phyloP scores from a whole-genome alignment of 2,329 filamentous ascomycete species.

The Uncinocarpus reesii region DNA sequence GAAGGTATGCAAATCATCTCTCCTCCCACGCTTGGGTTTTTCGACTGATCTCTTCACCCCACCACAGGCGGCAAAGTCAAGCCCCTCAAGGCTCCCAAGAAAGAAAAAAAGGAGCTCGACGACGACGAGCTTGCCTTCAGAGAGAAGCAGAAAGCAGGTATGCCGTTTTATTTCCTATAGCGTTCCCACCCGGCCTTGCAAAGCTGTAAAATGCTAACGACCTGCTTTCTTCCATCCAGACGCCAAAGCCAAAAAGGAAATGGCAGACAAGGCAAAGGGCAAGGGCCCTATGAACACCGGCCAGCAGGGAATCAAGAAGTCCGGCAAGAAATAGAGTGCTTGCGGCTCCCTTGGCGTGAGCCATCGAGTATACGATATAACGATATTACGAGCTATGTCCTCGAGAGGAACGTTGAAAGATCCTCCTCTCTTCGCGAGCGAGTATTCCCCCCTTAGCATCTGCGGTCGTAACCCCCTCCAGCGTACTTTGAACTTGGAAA shows the following conservation, averaged over 20 bases:
- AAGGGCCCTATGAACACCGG: slow-evolving; percentile 84
- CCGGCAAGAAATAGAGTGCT: slow-evolving; percentile 72
- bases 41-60: background rate
- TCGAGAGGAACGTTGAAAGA: background rate
- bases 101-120: slow-evolving; percentile 69
- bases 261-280: slow-evolving; percentile 70
- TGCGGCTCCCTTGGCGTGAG: background rate
- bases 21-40: background rate
- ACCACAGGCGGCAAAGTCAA: slow-evolving; percentile 65
- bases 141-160: slow-evolving; percentile 77
- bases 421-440: background rate
- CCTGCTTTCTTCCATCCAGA: slow-evolving; percentile 40
- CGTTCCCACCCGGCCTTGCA: no score
- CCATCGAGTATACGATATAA: background rate
- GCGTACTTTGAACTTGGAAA: background rate
- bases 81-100: slow-evolving; percentile 83
- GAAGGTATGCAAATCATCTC: slow-evolving; percentile 43
- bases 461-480: background rate
- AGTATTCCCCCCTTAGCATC: background rate
- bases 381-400: slow-evolving; percentile 3
- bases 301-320: slow-evolving; percentile 91
- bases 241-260: slow-evolving; percentile 73
- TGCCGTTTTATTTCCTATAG: slow-evolving; percentile 23
- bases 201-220: background rate
- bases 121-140: slow-evolving; percentile 76